Evolutionary conservation across 2,329 filamentous ascomycete species (phyloP), one percentile per base, ranked within the genome.

Genomic region (Mollisiaceae sp.): DNA sequence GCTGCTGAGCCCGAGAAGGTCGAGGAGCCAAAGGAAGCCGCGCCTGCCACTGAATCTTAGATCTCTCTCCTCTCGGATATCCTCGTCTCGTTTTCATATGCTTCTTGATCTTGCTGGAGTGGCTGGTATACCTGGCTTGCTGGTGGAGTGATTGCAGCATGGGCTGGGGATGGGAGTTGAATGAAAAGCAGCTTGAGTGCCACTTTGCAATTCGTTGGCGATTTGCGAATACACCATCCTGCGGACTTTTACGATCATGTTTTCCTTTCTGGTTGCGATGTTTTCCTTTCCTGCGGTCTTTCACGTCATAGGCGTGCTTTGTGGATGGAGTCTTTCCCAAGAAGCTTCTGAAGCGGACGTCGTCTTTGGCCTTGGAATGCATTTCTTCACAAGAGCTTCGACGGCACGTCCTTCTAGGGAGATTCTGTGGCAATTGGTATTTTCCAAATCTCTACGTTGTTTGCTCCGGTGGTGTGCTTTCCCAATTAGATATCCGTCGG

Each of bases 11-110:
- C 79, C 67, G 82, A 85, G 74, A 83, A 84, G 52, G 63, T 67
- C 57, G 65, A 59, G 22, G 72, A 74, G 68, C 70, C 70, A 65
- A 72, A 74, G 69, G 69, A 74, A 57, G 68, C 70, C 65, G 70
- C 69, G 76, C 80, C 77, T 69, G 82, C 85, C 69, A 78, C 85
- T 71, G 81, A 82, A 78, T 86, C 85, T 72, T 87, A 87, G 82
- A 81, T 76, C 61, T 73, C 71, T 68, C 67, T 12, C 43, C 70
- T 71, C 75, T 76, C 72, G 68, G 69, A 70, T 73, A 74, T 76
- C 75, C 74, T 77, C 76, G 69, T 77, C 75, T 77, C 76, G 71
- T 74, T 78, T 79, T 77, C 75, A 72, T 72, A 74, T 73, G 73
- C 72, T 73, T 74, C 73, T 74, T 72, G 69, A 72, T 69, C 70